A percentile compares a stretch with the other conserved stretches of the same genome.
phyloP scores from a whole-genome alignment of 805 yeast species.

The Metschnikowia aberdeeniae region DNA sequence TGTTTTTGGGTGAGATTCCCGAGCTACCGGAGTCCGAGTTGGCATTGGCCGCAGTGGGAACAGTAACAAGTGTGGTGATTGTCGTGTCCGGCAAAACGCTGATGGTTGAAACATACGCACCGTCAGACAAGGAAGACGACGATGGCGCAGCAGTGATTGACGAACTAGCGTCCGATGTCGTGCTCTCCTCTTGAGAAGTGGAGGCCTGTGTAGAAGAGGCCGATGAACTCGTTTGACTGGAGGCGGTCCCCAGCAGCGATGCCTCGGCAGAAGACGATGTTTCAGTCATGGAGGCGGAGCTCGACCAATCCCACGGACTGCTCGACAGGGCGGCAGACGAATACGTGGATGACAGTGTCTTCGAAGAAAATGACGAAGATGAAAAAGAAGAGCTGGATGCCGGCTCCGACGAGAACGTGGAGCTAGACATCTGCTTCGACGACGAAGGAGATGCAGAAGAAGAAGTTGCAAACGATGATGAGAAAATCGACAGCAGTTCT shows the following conservation, averaged over 20 bases:
- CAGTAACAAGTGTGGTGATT: slow-evolving; percentile 36
- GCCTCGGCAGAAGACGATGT: slow-evolving; percentile 9
- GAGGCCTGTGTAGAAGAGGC: slow-evolving; percentile 3
- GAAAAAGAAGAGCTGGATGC: slow-evolving; percentile 10
- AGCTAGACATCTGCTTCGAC: neutral
- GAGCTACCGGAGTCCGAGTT: slow-evolving; percentile 7
- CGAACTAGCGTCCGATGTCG: neutral
- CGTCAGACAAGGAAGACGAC: slow-evolving; percentile 3
- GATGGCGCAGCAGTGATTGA: slow-evolving; percentile 7
- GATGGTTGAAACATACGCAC: slow-evolving; percentile 17
- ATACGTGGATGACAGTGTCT: slow-evolving; percentile 21
- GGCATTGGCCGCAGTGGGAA: slow-evolving; percentile 30
- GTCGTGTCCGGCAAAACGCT: slow-evolving; percentile 31
- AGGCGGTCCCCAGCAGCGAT: slow-evolving; percentile 3
- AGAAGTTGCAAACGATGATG: neutral
- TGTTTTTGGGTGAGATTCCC: slow-evolving; percentile 11
- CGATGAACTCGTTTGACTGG: slow-evolving; percentile 3
- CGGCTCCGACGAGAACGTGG: slow-evolving; percentile 11
- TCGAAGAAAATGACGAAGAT: slow-evolving; percentile 13
- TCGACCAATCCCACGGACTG: slow-evolving; percentile 17
- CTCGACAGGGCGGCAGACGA: slow-evolving; percentile 16
- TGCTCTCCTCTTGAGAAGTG: neutral
- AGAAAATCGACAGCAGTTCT: no score
- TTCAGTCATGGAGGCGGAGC: slow-evolving; percentile 5
- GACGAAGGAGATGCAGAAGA: neutral